Evolutionary conservation across 331 rosid genomes (phyloP).

Genomic region (Malus hybrid): DNA sequence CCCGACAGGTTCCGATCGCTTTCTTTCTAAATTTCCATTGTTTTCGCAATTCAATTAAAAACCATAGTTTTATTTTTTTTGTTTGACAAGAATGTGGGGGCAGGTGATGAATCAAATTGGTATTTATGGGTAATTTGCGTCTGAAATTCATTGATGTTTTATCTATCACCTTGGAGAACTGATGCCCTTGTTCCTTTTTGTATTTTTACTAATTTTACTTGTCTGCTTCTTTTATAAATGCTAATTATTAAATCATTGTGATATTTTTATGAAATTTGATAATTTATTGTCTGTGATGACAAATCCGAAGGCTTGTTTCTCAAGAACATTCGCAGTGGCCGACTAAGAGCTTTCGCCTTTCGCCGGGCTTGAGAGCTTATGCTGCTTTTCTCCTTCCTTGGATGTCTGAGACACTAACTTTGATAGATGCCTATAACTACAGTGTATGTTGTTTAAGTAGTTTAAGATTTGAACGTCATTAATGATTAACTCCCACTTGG

Average conservation of each 20-base stretch:
- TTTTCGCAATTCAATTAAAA: background rate
- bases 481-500: no score
- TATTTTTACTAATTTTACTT: no score
- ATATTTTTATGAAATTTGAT: no score
- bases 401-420: no score
- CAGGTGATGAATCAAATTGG: constrained; percentile 13
- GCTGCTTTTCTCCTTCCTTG: background rate
- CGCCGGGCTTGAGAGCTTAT: background rate
- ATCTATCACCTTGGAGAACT: background rate
- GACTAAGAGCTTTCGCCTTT: constrained; percentile 43
- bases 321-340: constrained; percentile 9
- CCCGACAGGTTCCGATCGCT: constrained; percentile 98
- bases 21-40: background rate
- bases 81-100: constrained; percentile 1
- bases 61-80: background rate
- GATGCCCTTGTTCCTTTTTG: background rate
- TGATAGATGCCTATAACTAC: no score
- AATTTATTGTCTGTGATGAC: no score
- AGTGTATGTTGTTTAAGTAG: no score
- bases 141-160: background rate
- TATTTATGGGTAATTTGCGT: background rate
- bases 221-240: no score
- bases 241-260: no score
- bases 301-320: constrained; percentile 2
- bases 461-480: no score